Percentiles rank a stretch among this genome's conserved stretches.
Evolutionary conservation across 2,329 filamentous ascomycete species (phyloP).

Genomic region (Ustulina deusta): DNA sequence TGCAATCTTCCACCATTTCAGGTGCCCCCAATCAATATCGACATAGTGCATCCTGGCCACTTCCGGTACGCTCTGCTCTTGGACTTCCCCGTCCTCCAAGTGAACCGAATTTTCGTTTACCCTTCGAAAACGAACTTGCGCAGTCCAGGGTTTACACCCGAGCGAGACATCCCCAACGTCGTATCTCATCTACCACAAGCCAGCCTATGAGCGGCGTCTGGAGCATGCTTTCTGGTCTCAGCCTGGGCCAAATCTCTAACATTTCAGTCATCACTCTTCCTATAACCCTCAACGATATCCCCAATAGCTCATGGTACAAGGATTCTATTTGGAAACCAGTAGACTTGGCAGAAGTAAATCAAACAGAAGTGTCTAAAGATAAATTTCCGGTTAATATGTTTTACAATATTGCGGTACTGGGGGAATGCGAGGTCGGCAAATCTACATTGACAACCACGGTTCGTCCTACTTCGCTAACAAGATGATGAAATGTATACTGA

Average conservation of each 20-base stretch:
- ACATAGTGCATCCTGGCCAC: background rate
- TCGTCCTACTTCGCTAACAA: background rate
- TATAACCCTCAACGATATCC: slow-evolving; percentile 16
- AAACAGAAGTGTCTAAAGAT: background rate
- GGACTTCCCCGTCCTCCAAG: background rate
- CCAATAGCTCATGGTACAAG: slow-evolving; percentile 25
- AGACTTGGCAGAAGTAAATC: background rate
- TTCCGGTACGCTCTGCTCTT: background rate
- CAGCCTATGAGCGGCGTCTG: slow-evolving; percentile 11
- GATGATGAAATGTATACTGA: background rate
- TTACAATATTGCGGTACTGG: slow-evolving; percentile 22
- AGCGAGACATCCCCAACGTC: slow-evolving; percentile 12
- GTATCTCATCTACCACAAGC: slow-evolving; percentile 27
- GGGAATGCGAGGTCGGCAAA: slow-evolving; percentile 24
- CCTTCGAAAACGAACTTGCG: slow-evolving; percentile 24
- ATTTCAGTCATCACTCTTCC: slow-evolving; percentile 32
- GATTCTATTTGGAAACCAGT: background rate
- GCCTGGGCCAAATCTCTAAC: slow-evolving; percentile 26
- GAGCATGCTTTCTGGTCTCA: slow-evolving; percentile 28
- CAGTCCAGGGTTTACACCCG: slow-evolving; percentile 25
- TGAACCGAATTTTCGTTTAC: background rate
- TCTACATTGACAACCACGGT: slow-evolving; percentile 23
- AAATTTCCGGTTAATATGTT: background rate
- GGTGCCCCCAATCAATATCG: background rate
- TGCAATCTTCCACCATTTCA: no score